Percentiles rank a stretch among this genome's conserved stretches.
Conservation (phyloP, 257 asterid genomes). For the Solanum ahanhuiri region DNA sequence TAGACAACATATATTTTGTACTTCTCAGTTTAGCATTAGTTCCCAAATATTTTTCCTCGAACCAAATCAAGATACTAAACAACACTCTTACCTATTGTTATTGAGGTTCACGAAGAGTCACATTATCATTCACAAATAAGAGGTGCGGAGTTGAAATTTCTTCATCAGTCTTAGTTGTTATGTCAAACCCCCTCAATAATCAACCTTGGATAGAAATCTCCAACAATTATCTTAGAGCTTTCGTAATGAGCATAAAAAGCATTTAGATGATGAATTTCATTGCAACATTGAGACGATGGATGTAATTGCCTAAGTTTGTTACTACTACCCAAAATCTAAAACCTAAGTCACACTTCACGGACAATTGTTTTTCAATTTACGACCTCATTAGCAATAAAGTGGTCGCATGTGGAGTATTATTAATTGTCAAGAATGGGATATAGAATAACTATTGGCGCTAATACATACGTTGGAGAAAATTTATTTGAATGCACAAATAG, state of each 20-base stretch:
- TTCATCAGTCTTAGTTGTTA: neutral
- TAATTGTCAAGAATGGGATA: too few relatives aligned
- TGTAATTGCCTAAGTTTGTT: too few relatives aligned
- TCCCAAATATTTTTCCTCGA: too few relatives aligned
- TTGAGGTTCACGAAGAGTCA: neutral
- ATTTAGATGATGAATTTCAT: neutral
- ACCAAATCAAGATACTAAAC: neutral
- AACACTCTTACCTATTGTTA: neutral
- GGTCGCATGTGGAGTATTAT: too few relatives aligned
- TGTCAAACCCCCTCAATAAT: neutral
- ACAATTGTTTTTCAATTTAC: too few relatives aligned
- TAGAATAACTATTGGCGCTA: too few relatives aligned
- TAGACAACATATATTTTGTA: neutral
- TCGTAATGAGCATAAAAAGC: neutral
- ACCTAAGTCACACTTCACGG: too few relatives aligned
- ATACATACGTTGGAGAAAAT: too few relatives aligned
- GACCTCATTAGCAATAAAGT: too few relatives aligned
- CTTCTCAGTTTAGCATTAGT: neutral
- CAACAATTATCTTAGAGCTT: neutral
- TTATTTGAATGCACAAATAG: too few relatives aligned
- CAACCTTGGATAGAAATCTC: neutral
- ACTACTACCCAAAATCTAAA: too few relatives aligned
- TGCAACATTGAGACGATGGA: too few relatives aligned
- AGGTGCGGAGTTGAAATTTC: neutral
- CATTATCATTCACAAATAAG: neutral